Evolutionary conservation across 2,329 filamentous ascomycete genomes (phyloP), one percentile per base, ranked within the genome.

Genomic region (Botrytis tulipae): DNA sequence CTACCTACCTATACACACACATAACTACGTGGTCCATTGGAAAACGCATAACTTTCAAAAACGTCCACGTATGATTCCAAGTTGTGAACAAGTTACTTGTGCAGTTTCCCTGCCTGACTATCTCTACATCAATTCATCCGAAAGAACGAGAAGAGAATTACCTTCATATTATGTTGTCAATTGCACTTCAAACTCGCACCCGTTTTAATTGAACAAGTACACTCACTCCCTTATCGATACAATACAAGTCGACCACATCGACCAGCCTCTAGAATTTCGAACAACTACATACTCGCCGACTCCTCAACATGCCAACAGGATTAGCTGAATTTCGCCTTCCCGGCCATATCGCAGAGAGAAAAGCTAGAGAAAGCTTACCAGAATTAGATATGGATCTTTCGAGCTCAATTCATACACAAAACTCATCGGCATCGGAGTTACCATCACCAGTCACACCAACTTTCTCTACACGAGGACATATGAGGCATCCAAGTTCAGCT

Each of bases 401-500:
- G 35, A 77, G 76, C 22, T 77, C 78, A 37, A 79, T 76, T 65
- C 75, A 78, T 70, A 80, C 80, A 22, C 78, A 78, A 59, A 79
- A 79, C 70, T 89, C 87, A 7, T 90, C 87, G 29, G 86, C 35
- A 37, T 86, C 18, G 32, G 92, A 92, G 77, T 85, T 90, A 77
- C 88, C 89, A 20, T 91, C 92, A 32, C 92, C 92, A 70, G 84
- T 91, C 54, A 93, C 91, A 60, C 91, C 92, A 35, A 92, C 90
- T 29, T 93, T 92, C 79, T 82, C 90, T 67, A 78, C 80, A 66
- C 87, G 87, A 74, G 88, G 88, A 48, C 90, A 92, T 81, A 83
- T 88, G 67, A 87, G 90, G 78, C 89, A 88, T 78, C 88, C 90
- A 37, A 95, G 93, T 83, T 96, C 94, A 0, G 87, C 88, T 42